Conservation (phyloP, 441 rosid genomes). For the Euphorbia schlechtendalii region DNA sequence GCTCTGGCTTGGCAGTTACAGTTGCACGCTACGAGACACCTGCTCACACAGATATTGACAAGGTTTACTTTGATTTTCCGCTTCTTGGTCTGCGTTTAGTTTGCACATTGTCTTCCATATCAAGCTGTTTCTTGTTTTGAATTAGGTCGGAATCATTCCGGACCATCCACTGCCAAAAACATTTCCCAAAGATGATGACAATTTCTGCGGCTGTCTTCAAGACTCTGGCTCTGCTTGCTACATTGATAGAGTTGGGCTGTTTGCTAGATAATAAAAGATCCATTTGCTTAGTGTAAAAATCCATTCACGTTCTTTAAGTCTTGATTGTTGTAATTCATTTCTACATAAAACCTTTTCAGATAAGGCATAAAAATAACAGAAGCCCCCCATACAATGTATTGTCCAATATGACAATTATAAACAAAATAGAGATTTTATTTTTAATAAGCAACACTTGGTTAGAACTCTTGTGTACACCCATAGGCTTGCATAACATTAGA, state of each 20-base stretch:
- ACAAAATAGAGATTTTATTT: background rate
- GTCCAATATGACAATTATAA: constrained; percentile 5
- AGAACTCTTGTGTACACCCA: no score
- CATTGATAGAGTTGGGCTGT: constrained; percentile 51
- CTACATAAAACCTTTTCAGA: background rate
- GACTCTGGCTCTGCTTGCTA: constrained; percentile 67
- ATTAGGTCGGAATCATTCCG: constrained; percentile 80
- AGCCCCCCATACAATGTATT: background rate
- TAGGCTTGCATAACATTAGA: no score
- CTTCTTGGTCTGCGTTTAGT: background rate
- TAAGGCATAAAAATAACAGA: background rate
- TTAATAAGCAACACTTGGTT: background rate
- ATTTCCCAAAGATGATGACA: constrained; percentile 71
- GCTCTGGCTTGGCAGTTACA: constrained; percentile 88
- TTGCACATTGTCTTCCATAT: background rate
- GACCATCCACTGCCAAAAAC: constrained; percentile 77
- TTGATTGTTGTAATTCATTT: background rate
- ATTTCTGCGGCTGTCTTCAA: constrained; percentile 69
- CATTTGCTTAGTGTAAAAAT: constrained; percentile 3
- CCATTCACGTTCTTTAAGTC: background rate
- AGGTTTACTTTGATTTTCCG: constrained; percentile 35
- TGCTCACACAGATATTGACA: constrained; percentile 74
- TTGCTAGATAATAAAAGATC: constrained; percentile 40
- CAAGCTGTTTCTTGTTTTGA: background rate
- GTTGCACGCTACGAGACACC: constrained; percentile 96